Percentiles rank a stretch among this genome's conserved stretches.
Evolutionary conservation across 2,329 filamentous ascomycete genomes (phyloP).

Genomic region (Hypoxylon sp.): DNA sequence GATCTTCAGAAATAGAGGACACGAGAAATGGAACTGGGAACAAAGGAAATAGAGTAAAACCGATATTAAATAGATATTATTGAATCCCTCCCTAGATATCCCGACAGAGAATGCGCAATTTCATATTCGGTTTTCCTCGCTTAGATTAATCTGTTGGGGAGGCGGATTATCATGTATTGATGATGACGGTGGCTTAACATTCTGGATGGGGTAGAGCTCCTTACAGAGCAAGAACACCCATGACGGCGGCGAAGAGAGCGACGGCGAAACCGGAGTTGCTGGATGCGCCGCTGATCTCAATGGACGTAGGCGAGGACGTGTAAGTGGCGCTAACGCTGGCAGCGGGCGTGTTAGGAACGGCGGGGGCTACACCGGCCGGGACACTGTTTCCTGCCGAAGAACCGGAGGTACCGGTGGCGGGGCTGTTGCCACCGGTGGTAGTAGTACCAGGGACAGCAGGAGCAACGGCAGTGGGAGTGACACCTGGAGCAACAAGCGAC

Average conservation of each 20-base stretch:
- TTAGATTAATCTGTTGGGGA: not conserved
- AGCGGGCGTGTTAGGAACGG: not conserved
- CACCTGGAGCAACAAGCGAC: slow-evolving; percentile 42
- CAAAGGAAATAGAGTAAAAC: not conserved
- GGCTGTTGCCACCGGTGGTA: slow-evolving; percentile 6
- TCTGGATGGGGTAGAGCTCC: not conserved
- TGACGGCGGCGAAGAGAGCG: slow-evolving; percentile 33
- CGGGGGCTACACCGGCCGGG: slow-evolving; percentile 17
- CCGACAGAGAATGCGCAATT: not conserved
- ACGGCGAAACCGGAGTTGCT: slow-evolving; percentile 11
- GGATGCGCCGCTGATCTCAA: slow-evolving; percentile 37
- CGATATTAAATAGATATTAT: not conserved
- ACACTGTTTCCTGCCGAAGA: not conserved
- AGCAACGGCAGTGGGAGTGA: slow-evolving; percentile 37
- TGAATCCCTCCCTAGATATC: not conserved
- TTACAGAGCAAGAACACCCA: slow-evolving; percentile 34
- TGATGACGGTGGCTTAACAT: not conserved
- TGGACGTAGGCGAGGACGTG: slow-evolving; percentile 11
- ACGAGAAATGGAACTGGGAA: not conserved
- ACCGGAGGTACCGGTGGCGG: slow-evolving; percentile 5
- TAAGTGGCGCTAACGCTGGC: slow-evolving; percentile 22
- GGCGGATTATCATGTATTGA: too few relatives aligned
- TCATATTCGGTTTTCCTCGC: not conserved
- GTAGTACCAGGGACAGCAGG: slow-evolving; percentile 25
- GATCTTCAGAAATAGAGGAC: not conserved